Base-by-base conservation (phyloP, 805 yeast species). In the Nakazawaea siamensis region DNA sequence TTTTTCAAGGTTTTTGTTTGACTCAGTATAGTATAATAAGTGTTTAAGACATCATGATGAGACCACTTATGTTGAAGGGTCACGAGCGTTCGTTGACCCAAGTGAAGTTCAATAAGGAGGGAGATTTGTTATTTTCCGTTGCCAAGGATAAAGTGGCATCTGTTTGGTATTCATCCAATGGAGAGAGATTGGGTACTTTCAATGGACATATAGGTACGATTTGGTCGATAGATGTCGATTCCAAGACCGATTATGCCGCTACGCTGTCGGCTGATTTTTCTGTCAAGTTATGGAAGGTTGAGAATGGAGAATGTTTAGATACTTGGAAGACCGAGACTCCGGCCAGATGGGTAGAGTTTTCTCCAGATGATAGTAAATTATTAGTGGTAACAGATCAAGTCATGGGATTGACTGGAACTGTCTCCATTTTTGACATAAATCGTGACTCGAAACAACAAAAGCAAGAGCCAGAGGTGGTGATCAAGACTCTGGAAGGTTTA, bases 81-180 rank as follows among this genome's bases (percentile, higher is more conserved):
- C 98, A 92, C 64, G 95, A 85, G 66, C 94, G 98, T 74, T 86
- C 97, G 46, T 67, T 92, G 50, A 88, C 97, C 32, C 97, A 92
- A 69, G 88, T 92, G 49, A 90, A 84, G 57, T 92, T 79, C 67
- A 92, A 92, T 73, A 71, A 76, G 43, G 97, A 94, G 53, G 99
- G 99, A 30, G 99, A 92, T 58, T 62, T 92, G 47, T 71, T 92
- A 38, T 80, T 92, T 56, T 79, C 97, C 9, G 88, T 85, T 27
- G 86, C 96, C 44, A 87, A 92, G 60, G 98, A 92, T 70, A 71
- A 73, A 49, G 75, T 78, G 35, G 95, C 94, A 2, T 80, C 88
- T 31, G 80, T 90, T 42, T 94, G 97, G 97, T 92, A 73, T 61
- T 76, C 97, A 20, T 78, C 82, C 43, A 90, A 88, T 57, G 99